Evolutionary conservation across 106 monocot genomes (phyloP), one percentile per base, ranked within the genome.

Genomic region (Platanthera zijinensis): DNA sequence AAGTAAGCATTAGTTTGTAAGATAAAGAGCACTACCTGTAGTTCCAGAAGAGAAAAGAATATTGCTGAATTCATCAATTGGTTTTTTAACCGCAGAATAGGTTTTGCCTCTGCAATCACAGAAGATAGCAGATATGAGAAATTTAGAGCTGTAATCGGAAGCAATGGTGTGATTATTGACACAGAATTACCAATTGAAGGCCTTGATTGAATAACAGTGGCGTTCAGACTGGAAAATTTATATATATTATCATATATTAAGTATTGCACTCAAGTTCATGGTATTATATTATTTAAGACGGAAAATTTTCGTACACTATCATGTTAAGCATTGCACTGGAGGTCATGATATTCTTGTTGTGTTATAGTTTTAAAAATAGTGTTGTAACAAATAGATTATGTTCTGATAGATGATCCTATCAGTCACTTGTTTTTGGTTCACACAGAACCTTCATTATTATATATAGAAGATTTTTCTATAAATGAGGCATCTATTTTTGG

Each of bases 41-140:
- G 96, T 97, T 74, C 96, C 96, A 56, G 96, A 97, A 51, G 96
- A 97, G 82, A 97, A 97, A 18, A 97, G 87, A 54, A 97, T 91
- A 76, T 97, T 97, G 56, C 91, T 89, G 77, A 87, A 88, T 75
- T 89, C 84, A 50, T 91, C 91, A 46, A 84, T 80, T 79, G 93
- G 84, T 82, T 87, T 87, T 64, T 89, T 79, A 53, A 85, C 84
- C 53, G 91, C 86, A 71, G 25, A 52, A 50, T 91, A 97, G 19
- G 73, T 68, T 45, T 82, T 83, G 5, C 57, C 67, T 75, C 91
- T 92, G 82, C 71, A 83, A 48, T 81, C 77, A 71, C 45, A 78
- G 50, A 54, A 68, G 32, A 75, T 19, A 53, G 22, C 15, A 61
- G n/a, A 61, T 15, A 50, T 21, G 9, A 66, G 12, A 72, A 72